Evolutionary conservation across 352 stramenopile species (phyloP).

Genomic region (Elongisporangium prolatum): DNA sequence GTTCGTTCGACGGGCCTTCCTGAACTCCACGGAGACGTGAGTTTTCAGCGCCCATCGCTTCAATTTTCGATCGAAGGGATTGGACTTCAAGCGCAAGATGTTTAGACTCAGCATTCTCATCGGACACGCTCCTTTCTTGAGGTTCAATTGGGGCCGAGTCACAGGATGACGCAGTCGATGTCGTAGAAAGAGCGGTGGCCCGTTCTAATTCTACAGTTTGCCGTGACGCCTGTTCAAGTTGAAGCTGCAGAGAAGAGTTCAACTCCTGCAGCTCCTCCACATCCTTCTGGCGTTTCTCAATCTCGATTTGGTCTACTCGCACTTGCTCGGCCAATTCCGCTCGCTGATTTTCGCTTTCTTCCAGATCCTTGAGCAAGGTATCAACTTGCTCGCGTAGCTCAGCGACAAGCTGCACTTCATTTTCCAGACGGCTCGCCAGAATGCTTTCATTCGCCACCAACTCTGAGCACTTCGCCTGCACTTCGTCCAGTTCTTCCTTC

Average conservation of each 20-base stretch:
- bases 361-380: constrained; percentile 30
- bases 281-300: constrained; percentile 46
- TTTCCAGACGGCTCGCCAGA: constrained; percentile 31
- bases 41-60: constrained; percentile 57
- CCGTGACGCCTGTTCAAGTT: constrained; percentile 45
- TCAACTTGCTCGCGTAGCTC: constrained; percentile 46
- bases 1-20: constrained; percentile 16
- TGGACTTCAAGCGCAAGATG: constrained; percentile 45
- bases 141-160: constrained; percentile 6
- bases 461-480: constrained; percentile 48
- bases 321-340: constrained; percentile 35
- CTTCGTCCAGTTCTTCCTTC: constrained; percentile 27
- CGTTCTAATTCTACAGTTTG: constrained; percentile 43
- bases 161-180: constrained; percentile 19
- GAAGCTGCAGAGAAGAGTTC: constrained; percentile 42
- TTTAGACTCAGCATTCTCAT: constrained; percentile 22
- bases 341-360: constrained; percentile 27
- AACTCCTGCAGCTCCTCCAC: constrained; percentile 44
- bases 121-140: constrained; percentile 22
- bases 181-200: constrained; percentile 26
- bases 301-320: constrained; percentile 41
- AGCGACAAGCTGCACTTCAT: constrained; percentile 31
- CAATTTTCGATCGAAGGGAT: constrained; percentile 41
- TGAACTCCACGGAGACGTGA: constrained; percentile 33
- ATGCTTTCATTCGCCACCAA: constrained; percentile 45